phyloP scores from a whole-genome alignment of 1,139 yeast species.

The Arxiozyma bovina region DNA sequence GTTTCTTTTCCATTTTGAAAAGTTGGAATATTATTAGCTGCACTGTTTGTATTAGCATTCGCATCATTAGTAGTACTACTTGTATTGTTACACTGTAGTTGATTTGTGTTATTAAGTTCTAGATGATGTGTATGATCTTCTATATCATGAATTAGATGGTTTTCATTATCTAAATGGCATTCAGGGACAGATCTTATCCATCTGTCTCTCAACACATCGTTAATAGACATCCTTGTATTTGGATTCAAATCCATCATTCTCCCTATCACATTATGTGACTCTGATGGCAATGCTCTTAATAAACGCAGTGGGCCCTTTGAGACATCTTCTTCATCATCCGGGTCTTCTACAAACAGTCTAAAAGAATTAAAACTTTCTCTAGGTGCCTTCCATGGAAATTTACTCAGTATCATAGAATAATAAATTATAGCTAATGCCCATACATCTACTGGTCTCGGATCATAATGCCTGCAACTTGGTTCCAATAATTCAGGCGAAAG shows the following conservation, averaged over 20 bases:
- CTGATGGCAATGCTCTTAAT: constrained; percentile 71
- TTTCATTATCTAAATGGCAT: constrained; percentile 34
- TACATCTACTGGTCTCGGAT: constrained; percentile 63
- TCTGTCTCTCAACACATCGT: constrained; percentile 54
- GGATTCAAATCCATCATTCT: constrained; percentile 71
- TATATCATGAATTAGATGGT: constrained; percentile 10
- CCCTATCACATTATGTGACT: constrained; percentile 62
- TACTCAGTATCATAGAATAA: constrained; percentile 61
- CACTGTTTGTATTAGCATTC: not conserved
- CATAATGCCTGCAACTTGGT: constrained; percentile 37
- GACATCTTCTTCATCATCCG: constrained; percentile 32
- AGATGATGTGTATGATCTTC: constrained; percentile 46
- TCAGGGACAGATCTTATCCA: constrained; percentile 48
- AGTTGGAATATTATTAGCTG: not conserved
- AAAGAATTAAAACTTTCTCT: constrained; percentile 44
- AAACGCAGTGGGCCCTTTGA: constrained; percentile 64
- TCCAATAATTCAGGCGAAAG: constrained; percentile 64
- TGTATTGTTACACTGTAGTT: not conserved
- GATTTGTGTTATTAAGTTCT: constrained; percentile 44
- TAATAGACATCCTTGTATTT: constrained; percentile 54
- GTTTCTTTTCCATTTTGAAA: not conserved
- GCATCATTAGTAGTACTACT: not conserved
- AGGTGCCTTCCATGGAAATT: constrained; percentile 79
- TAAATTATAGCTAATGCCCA: constrained; percentile 75
- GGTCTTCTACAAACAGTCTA: constrained; percentile 35